Base-by-base conservation (phyloP, 2,329 filamentous ascomycete species). In the Chaetomium sp. region DNA sequence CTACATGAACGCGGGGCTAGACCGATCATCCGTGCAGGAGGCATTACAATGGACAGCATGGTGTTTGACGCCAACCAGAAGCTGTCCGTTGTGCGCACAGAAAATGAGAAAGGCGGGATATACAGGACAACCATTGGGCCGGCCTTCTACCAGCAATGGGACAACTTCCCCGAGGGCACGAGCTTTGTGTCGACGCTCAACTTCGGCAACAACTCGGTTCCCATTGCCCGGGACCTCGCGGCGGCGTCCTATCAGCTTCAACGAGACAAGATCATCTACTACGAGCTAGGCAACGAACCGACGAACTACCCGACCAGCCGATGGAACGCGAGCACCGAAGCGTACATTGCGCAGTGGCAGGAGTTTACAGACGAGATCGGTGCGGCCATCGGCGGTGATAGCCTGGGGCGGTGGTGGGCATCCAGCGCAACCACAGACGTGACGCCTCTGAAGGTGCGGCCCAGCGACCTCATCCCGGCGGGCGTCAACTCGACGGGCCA, bases 1-100 rank as follows among this genome's bases (percentile, higher is more conserved):
- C 60, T 69, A 31, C 60, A 69, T 49, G 57, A 60, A 10, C 68
- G 68, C n/a, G 68, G 68, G 1, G 68, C 60, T 4, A 45, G 64
- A 5, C 66, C 68, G 13, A 68, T 69, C 50, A 68, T 69, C 60
- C 62, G 68, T 13, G 62, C 68, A 0, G 68, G 68, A 19, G 68
- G 68, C 62, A 69, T 69, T 25, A 66, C 68, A 23, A 68, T 69
- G 68, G 68, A 69, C 57, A 68, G 66, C 64, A 69, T 69, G 68
- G 60, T 67, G 42, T 69, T 62, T 47, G 60, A 66, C 45, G 19
- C 62, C 19, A 42, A 25, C 42, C 66, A 65, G 12, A 65, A 57
- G 7, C 25, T 45, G 3, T 68, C 68, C 12, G 64, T 54, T 9
- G 66, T 69, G 7, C 66, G 68, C 1, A 68, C 68, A 2, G 68